Conservation (phyloP, 805 yeast genomes). For the Zygosaccharomyces gambellarensis region DNA sequence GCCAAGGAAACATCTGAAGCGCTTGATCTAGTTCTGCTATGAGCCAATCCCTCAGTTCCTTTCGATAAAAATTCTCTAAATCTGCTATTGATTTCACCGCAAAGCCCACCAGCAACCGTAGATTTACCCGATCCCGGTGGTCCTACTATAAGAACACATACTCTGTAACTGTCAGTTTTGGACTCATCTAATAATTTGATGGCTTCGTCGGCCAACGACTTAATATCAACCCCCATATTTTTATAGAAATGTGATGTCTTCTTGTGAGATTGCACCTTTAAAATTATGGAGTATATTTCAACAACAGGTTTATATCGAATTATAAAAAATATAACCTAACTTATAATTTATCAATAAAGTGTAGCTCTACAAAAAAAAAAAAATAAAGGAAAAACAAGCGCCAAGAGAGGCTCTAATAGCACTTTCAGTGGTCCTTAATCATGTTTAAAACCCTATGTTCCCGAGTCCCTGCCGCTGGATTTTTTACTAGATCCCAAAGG, state of each 20-base stretch:
- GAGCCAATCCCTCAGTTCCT: slow-evolving; percentile 8
- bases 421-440: neutral
- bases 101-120: slow-evolving; percentile 51
- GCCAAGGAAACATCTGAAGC: slow-evolving; percentile 4
- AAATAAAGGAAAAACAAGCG: neutral
- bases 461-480: slow-evolving; percentile 3
- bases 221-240: slow-evolving; percentile 17
- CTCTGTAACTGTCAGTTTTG: slow-evolving; percentile 37
- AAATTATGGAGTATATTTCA: neutral
- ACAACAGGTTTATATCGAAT: neutral
- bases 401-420: neutral
- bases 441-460: slow-evolving; percentile 8
- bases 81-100: slow-evolving; percentile 37
- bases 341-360: neutral
- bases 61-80: slow-evolving; percentile 15
- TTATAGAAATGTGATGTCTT: neutral
- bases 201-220: slow-evolving; percentile 32
- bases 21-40: neutral
- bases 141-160: slow-evolving; percentile 61
- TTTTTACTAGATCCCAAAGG: slow-evolving; percentile 3
- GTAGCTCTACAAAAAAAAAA: neutral
- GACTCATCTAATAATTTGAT: slow-evolving; percentile 25
- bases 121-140: slow-evolving; percentile 86
- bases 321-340: neutral
- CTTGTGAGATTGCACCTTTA: neutral